Base-by-base conservation (phyloP, 805 yeast genomes). In the Candida sakaeoensis region DNA sequence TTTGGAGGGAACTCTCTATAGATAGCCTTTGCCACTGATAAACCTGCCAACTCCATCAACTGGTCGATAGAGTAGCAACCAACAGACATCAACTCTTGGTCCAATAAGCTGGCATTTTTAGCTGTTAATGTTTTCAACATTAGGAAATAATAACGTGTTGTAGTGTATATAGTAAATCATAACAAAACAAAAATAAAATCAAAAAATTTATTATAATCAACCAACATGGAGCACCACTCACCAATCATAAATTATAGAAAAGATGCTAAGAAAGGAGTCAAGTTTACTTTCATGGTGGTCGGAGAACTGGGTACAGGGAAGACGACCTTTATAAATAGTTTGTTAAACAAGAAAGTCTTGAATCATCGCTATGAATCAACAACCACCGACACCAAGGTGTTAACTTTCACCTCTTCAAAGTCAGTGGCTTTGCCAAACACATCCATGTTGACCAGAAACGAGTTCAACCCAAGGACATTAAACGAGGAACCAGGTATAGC, bases 1-100 rank as follows among this genome's bases (percentile, higher is more conserved):
- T 66, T 60, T 18, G 54, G 32, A 2, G 95, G 95, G 49, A 75
- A 86, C 25, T 80, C 71, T 36, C 70, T 74, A 53, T 77, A 79
- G 2, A 90, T 74, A 1, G 95, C 86, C 52, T 88, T 86, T 4
- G 99, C 97, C 8, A 91, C 97, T 2, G 96, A 80, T 21, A 90
- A 71, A 0, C 99, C 99, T 0, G 99, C 99, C 31, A 93, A 70
- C 61, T 93, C 99, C 99, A 93, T 93, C 56, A 87, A 61, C 52
- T 87, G 96, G 55, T 86, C 95, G 40, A 87, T 74, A 19, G 91
- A 80, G 63, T 81, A 87, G 1, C 87, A 93, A 2, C 81, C 80
- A 0, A 84, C 63, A 1, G 93, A 80, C 97, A 93, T 91, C 43
- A 91, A 71, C 53, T 90, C 96, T 46, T 74, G 72, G 53, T 91